Evolutionary conservation across 768 basidiomycete genomes (phyloP).

Genomic region (Porpolomopsis calyptriformis): DNA sequence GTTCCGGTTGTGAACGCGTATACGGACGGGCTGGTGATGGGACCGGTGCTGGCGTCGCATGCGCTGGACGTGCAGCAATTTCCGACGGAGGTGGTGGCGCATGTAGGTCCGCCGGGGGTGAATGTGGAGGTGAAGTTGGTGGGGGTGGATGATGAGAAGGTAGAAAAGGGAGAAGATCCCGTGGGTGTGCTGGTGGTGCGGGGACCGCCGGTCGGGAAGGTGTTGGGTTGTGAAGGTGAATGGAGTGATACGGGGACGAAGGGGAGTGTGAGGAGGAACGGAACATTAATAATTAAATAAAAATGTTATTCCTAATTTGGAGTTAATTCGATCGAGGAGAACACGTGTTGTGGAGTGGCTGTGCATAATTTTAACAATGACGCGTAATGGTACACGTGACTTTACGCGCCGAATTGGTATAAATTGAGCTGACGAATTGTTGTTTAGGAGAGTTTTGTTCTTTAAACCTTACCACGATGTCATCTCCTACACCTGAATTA

Average conservation of each 20-base stretch:
- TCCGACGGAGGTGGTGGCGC: conserved; percentile 28
- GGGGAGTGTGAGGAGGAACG: conserved; percentile 49
- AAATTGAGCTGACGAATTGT: too few species aligned
- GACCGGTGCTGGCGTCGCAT: conserved; percentile 74
- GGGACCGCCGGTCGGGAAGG: conserved; percentile 63
- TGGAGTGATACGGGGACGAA: conserved; percentile 34
- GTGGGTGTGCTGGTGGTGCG: conserved; percentile 49
- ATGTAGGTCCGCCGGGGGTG: conserved; percentile 70
- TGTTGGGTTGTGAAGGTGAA: conserved; percentile 32
- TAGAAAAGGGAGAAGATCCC: conserved; percentile 62
- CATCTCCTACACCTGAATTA: conserved; percentile 13
- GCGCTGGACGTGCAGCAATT: conserved; percentile 79
- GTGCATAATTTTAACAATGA: conserved; percentile 6
- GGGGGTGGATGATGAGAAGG: conserved; percentile 49
- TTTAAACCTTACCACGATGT: too few species aligned
- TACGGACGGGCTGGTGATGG: conserved; percentile 53
- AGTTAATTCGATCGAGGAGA: too few species aligned
- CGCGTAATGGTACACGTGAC: conserved; percentile 5
- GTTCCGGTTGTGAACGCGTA: conserved; percentile 62
- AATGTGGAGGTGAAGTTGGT: conserved; percentile 79
- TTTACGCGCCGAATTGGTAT: neutral
- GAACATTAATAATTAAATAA: too few species aligned
- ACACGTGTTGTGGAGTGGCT: conserved; percentile 6
- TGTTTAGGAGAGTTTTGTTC: too few species aligned
- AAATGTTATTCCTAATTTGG: too few species aligned